Evolutionary conservation across 176 grass and related monocot genomes (phyloP).

Genomic region (Musa troglodytarum): DNA sequence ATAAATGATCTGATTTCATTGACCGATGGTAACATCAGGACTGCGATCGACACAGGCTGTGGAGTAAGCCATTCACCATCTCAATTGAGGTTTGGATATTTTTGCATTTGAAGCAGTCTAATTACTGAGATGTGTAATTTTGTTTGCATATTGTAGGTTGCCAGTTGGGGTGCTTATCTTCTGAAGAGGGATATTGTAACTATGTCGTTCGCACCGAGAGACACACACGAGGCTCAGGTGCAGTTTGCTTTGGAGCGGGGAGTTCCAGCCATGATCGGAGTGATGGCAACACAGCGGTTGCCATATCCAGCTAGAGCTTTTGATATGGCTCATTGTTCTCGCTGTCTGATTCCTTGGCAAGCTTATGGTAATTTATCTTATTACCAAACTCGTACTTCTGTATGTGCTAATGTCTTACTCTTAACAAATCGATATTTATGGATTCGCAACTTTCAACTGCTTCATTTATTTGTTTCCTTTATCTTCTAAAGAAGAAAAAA

Average conservation of each 20-base stretch:
- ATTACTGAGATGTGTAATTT: background rate
- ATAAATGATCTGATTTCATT: slow-evolving; percentile 14
- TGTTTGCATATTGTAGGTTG: slow-evolving; percentile 8
- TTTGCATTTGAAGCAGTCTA: background rate
- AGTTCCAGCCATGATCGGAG: slow-evolving; percentile 15
- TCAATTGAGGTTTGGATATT: background rate
- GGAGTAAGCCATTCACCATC: slow-evolving; percentile 11
- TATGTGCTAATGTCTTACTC: background rate
- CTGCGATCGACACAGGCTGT: slow-evolving; percentile 13
- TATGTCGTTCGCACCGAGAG: slow-evolving; percentile 18
- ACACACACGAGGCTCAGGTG: slow-evolving; percentile 17
- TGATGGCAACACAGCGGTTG: slow-evolving; percentile 8
- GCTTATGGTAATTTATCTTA: background rate
- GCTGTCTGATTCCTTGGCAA: slow-evolving; percentile 14
- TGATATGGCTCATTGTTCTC: slow-evolving; percentile 19
- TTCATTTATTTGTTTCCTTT: background rate
- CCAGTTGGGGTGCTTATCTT: slow-evolving; percentile 18
- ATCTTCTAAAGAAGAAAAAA: background rate
- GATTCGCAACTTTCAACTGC: background rate
- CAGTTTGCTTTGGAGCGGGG: slow-evolving; percentile 18
- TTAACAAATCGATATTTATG: no score
- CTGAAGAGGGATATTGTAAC: slow-evolving; percentile 12
- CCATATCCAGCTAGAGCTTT: slow-evolving; percentile 19
- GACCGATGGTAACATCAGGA: slow-evolving; percentile 14
- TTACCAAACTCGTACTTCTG: background rate